Percentiles rank a stretch among this genome's conserved stretches.
phyloP scores from a whole-genome alignment of 176 grass and related monocot species.

The Bromus sterilis region DNA sequence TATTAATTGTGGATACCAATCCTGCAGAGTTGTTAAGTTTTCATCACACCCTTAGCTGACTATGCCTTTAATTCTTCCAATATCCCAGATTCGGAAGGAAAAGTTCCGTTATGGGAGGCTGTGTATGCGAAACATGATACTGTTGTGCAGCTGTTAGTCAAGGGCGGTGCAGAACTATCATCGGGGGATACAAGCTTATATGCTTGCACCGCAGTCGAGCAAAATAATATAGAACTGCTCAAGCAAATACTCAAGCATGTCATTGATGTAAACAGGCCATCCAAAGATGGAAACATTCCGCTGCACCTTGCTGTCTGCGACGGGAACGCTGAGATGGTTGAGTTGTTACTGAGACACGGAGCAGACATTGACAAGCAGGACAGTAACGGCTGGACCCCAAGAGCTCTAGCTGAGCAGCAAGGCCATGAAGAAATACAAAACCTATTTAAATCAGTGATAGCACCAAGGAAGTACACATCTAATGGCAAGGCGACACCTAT shows the following conservation, averaged over 20 bases:
- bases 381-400: slow-evolving; percentile 52
- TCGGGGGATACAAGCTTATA: slow-evolving; percentile 49
- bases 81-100: slow-evolving; percentile 68
- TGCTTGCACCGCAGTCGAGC: slow-evolving; percentile 50
- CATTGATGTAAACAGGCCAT: slow-evolving; percentile 30
- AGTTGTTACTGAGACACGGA: slow-evolving; percentile 55
- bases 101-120: slow-evolving; percentile 83
- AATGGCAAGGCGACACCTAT: neutral
- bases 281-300: slow-evolving; percentile 53
- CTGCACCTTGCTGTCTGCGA: slow-evolving; percentile 80
- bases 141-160: slow-evolving; percentile 45
- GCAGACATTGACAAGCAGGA: slow-evolving; percentile 51
- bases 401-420: slow-evolving; percentile 80
- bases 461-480: neutral
- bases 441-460: slow-evolving; percentile 39
- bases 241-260: slow-evolving; percentile 50
- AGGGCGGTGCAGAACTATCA: slow-evolving; percentile 56
- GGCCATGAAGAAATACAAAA: slow-evolving; percentile 62
- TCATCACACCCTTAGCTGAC: neutral
- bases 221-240: slow-evolving; percentile 52
- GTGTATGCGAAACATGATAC: slow-evolving; percentile 49
- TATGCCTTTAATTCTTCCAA: neutral
- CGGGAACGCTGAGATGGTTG: slow-evolving; percentile 47
- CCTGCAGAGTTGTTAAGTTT: neutral
- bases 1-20: neutral